Percentiles rank a stretch among this genome's conserved stretches.
These are phyloP conservation scores for Serendipita sp. DNA, from an alignment of 768 basidiomycete genomes.

Conservation along the genomic window DNA sequence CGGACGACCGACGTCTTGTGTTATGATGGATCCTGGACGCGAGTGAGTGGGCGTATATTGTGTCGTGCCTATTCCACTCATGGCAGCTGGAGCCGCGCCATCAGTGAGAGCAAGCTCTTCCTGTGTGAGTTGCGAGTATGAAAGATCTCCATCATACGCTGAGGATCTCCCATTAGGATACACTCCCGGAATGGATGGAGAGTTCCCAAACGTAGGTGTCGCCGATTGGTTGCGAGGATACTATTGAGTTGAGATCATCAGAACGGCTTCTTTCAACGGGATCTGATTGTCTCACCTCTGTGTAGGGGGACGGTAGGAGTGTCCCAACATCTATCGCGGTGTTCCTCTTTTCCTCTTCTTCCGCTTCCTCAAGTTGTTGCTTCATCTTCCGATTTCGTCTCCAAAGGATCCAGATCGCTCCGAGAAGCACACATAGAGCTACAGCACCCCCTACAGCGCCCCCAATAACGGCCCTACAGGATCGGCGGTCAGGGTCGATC, in stretches of 20 bases:
- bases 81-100: neutral
- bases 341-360: constrained; percentile 1
- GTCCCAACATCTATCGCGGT: neutral
- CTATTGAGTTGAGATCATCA: neutral
- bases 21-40: neutral
- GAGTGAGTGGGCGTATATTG: constrained; percentile 3
- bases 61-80: neutral
- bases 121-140: neutral
- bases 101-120: neutral
- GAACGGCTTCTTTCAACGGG: neutral
- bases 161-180: neutral
- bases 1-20: neutral
- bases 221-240: neutral
- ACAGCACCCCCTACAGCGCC: neutral
- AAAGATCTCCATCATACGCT: neutral
- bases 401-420: neutral
- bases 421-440: neutral
- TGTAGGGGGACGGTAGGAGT: neutral
- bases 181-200: neutral
- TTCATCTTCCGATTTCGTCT: neutral
- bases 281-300: neutral
- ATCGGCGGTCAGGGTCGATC: too few relatives aligned
- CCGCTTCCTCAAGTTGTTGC: neutral
- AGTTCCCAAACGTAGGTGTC: neutral
- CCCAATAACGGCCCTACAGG: neutral